A percentile compares a stretch with the other conserved stretches of the same genome.
Evolutionary conservation across 805 yeast species (phyloP).

Genomic region (Zygosaccharomyces kombuchaensis): DNA sequence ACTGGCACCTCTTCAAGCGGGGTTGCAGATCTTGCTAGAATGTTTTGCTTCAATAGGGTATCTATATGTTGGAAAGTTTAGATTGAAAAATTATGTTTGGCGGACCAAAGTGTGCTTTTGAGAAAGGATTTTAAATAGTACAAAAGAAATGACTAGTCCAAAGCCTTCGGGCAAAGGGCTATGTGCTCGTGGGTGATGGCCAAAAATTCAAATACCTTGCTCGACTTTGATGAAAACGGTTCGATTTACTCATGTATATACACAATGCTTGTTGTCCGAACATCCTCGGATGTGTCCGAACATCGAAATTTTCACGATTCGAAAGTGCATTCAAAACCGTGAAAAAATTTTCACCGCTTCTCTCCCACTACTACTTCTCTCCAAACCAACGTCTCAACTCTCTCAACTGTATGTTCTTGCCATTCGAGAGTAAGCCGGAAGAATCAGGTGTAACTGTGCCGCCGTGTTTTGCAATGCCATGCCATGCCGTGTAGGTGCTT

Average conservation of each 20-base stretch:
- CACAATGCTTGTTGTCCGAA: neutral
- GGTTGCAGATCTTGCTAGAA: too few species aligned
- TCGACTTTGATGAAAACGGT: too few species aligned
- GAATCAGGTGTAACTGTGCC: constrained; percentile 6
- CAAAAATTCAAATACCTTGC: too few species aligned
- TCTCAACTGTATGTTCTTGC: constrained; percentile 4
- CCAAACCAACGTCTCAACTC: neutral
- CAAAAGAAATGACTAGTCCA: too few species aligned
- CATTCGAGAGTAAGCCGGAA: constrained; percentile 2
- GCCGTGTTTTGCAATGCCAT: neutral
- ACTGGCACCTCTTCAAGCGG: too few species aligned
- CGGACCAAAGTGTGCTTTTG: too few species aligned
- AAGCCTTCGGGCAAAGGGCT: too few species aligned
- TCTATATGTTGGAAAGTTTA: too few species aligned
- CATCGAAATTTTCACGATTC: neutral
- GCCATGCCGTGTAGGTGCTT: neutral
- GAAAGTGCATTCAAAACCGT: neutral
- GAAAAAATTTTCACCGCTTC: neutral
- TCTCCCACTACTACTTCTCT: neutral
- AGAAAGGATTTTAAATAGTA: too few species aligned
- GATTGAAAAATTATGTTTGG: too few species aligned
- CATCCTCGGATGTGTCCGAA: neutral
- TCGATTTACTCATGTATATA: neutral
- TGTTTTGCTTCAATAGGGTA: too few species aligned
- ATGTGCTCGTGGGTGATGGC: too few species aligned